phyloP scores from a whole-genome alignment of 2,329 filamentous ascomycete genomes.

The Nectriaceae sp. region DNA sequence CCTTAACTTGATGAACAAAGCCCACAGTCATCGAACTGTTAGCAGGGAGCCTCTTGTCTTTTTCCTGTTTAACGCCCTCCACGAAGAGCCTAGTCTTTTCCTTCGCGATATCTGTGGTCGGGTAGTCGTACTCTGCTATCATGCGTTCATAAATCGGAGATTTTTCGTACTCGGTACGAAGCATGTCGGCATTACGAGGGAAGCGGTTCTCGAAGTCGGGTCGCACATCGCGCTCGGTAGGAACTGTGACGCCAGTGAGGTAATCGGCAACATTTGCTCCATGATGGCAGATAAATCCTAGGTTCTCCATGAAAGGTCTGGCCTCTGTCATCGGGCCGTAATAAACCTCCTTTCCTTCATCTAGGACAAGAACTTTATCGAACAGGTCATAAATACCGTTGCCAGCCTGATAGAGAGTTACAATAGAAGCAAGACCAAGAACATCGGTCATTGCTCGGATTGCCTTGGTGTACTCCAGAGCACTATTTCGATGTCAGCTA shows the following conservation, averaged over 20 bases:
- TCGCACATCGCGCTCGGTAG: conserved; percentile 66
- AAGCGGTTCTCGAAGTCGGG: conserved; percentile 41
- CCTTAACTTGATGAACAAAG: conserved; percentile 56
- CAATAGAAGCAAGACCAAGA: conserved; percentile 59
- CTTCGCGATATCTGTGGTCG: conserved; percentile 49
- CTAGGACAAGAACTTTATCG: conserved; percentile 69
- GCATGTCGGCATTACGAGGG: conserved; percentile 45
- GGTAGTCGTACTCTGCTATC: conserved; percentile 59
- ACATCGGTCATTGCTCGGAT: conserved; percentile 66
- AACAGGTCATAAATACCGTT: conserved; percentile 71
- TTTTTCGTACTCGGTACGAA: conserved; percentile 53
- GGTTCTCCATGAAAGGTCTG: conserved; percentile 62
- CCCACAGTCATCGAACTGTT: conserved; percentile 58
- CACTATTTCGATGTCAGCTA: conserved; percentile 33
- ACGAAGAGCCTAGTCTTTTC: conserved; percentile 55
- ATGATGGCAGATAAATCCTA: conserved; percentile 64
- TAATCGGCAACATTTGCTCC: conserved; percentile 67
- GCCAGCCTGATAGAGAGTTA: conserved; percentile 69
- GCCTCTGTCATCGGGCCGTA: conserved; percentile 63
- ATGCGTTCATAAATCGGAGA: conserved; percentile 52
- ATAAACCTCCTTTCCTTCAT: conserved; percentile 66
- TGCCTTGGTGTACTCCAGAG: conserved; percentile 60
- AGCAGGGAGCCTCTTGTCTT: conserved; percentile 53
- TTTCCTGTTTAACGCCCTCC: conserved; percentile 54
- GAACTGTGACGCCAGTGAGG: conserved; percentile 65